These are phyloP conservation scores for Aspergillus nanangensis DNA, from an alignment of 495 filamentous ascomycete genomes.

Conservation along the genomic window DNA sequence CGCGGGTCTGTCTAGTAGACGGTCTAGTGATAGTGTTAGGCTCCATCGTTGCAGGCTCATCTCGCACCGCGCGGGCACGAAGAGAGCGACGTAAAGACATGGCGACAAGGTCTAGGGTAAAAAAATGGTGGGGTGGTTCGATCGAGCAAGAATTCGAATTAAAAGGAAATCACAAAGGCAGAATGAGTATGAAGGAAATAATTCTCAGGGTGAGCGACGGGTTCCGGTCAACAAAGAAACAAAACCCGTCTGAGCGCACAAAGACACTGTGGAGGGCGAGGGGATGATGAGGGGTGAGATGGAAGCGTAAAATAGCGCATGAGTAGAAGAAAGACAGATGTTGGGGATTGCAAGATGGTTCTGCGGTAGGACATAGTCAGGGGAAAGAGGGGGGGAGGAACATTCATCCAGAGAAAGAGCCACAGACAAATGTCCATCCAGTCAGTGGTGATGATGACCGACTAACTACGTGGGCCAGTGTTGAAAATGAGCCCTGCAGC, in stretches of 20 bases:
- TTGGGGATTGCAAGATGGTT: neutral
- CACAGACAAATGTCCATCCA: conserved; percentile 7
- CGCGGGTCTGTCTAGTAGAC: conserved; percentile 30
- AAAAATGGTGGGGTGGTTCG: no score
- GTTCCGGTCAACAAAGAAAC: neutral
- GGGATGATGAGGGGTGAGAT: conserved; percentile 10
- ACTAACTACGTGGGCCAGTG: conserved; percentile 16
- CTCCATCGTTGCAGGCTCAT: conserved; percentile 32
- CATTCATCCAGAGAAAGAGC: conserved; percentile 1
- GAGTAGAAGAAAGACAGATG: conserved; percentile 3
- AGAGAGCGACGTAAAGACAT: conserved; percentile 49
- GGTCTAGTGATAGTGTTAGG: conserved; percentile 35
- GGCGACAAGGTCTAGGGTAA: conserved; percentile 8
- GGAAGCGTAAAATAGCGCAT: neutral
- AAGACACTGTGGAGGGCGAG: conserved; percentile 7
- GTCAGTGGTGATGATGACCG: conserved; percentile 8
- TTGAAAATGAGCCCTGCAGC: conserved; percentile 21
- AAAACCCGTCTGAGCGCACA: conserved; percentile 2
- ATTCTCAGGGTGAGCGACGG: no score
- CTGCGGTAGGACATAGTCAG: neutral
- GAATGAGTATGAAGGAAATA: no score
- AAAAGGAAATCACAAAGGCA: no score
- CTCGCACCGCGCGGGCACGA: conserved; percentile 41
- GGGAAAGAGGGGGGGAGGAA: conserved; percentile 2
- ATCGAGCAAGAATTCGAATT: no score